Evolutionary conservation across 306 rosid genomes (phyloP).

Genomic region (Cucurbita pepo): DNA sequence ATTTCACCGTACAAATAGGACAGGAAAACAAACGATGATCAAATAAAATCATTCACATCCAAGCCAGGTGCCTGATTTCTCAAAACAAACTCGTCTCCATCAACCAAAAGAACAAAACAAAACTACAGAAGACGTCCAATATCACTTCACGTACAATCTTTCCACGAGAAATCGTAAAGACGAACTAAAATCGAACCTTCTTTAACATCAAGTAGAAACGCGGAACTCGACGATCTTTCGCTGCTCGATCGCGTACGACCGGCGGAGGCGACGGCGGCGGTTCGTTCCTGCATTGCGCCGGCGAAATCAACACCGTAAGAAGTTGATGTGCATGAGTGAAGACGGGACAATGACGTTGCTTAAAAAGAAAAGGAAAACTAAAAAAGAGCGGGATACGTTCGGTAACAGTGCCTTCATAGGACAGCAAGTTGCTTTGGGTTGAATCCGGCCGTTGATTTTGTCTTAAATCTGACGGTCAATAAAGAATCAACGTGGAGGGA

Average conservation of each 20-base stretch:
- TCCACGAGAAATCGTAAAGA: background rate
- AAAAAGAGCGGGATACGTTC: background rate
- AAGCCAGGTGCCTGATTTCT: background rate
- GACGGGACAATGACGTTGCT: background rate
- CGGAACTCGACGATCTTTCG: slow-evolving; percentile 55
- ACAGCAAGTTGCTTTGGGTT: slow-evolving; percentile 3
- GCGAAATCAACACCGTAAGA: slow-evolving; percentile 11
- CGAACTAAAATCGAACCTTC: slow-evolving; percentile 24
- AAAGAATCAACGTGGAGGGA: background rate
- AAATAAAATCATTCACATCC: background rate
- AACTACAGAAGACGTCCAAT: background rate
- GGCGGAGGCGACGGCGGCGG: slow-evolving; percentile 32
- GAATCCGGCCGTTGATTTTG: background rate
- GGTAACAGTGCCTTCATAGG: background rate
- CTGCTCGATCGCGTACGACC: slow-evolving; percentile 55
- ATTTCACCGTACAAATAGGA: background rate
- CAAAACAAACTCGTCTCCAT: background rate
- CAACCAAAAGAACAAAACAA: background rate
- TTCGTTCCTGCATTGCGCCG: slow-evolving; percentile 30
- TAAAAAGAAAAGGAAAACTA: slow-evolving; percentile 13
- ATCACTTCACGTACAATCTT: background rate
- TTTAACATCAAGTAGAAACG: slow-evolving; percentile 33
- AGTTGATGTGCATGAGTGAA: background rate
- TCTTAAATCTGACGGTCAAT: background rate
- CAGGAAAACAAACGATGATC: background rate